Conservation (phyloP, 345 rosid species). For the Iberis pinnata region DNA sequence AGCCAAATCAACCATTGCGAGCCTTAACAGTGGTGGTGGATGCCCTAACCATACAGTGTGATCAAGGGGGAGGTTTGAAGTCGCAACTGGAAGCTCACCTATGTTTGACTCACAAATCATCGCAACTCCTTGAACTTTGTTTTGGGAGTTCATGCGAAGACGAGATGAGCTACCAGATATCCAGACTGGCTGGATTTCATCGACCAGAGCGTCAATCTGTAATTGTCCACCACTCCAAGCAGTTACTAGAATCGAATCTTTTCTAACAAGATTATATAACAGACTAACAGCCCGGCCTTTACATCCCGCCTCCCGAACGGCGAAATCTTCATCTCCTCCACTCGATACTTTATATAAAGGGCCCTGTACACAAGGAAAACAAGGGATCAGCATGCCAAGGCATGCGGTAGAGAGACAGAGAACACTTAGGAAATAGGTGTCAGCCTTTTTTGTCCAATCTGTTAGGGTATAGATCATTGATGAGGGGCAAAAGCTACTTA, state of each 20-base stretch:
- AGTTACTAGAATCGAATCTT: constrained; percentile 84
- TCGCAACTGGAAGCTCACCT: constrained; percentile 41
- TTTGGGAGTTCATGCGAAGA: constrained; percentile 52
- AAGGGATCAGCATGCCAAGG: constrained; percentile 15
- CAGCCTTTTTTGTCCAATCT: background rate
- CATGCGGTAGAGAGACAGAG: constrained; percentile 5
- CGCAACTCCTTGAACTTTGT: constrained; percentile 59
- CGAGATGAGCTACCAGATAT: constrained; percentile 61
- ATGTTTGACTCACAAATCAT: constrained; percentile 81
- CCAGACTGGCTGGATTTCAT: constrained; percentile 98
- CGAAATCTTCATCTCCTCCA: constrained; percentile 49
- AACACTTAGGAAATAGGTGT: background rate
- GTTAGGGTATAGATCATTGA: background rate
- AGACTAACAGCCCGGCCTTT: constrained; percentile 82
- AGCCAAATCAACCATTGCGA: constrained; percentile 90
- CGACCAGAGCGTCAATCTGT: constrained; percentile 90
- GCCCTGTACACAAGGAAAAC: constrained; percentile 45
- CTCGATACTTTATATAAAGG: constrained; percentile 59
- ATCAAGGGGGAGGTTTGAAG: constrained; percentile 53
- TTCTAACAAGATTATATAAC: constrained; percentile 72
- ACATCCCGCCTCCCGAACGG: constrained; percentile 53
- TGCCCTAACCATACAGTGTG: constrained; percentile 74
- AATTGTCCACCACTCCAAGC: constrained; percentile 96
- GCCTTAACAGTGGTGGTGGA: constrained; percentile 82
- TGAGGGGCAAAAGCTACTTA: constrained; percentile 11